Evolutionary conservation across 768 basidiomycete species (phyloP), one percentile per base, ranked within the genome.

Genomic region (Pleurotus tuoliensis): DNA sequence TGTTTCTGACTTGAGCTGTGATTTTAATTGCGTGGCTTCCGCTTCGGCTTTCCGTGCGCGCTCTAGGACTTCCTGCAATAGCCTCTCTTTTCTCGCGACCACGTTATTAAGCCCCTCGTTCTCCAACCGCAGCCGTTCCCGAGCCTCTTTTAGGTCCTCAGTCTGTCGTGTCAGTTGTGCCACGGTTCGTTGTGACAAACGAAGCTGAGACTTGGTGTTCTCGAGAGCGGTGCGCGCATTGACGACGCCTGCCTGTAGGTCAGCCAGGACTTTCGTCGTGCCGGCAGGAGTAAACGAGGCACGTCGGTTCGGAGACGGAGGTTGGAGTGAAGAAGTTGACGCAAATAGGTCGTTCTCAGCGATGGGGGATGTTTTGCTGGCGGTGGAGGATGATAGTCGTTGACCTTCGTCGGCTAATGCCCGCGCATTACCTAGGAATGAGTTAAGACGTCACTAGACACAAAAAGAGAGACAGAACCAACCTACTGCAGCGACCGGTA

Each of bases 71-170:
- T 95, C 93, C 71, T 94, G 93, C 59, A 93, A 70, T 55, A 94
- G 63, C 60, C 93, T 78, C 71, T 95, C 93, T 67, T 94, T 94
- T 58, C 93, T 77, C 25, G 90, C 83, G 20, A 95, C 88, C 15
- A 94, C 92, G 59, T 92, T 91, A 64, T 92, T 92, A 62, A 94
- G 69, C 2, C 88, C 88, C 66, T 94, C 93, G 63, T 92, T 94
- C 71, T 95, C 93, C 49, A 92, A 66, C 56, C 91, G 71, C 60
- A 94, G 70, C 47, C 93, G 76, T 69, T 95, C 93, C 60, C 92
- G 78, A 2, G 83, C 87, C 67, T 94, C 93, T 67, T 93, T 94
- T 67, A 94, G 68, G 68, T 95, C 93, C 67, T 94, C 93, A 22
- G 87, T 88, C 70, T 90, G 90, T 44, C 92, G 75, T 39, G 92